Percentiles rank a stretch among this genome's conserved stretches.
phyloP scores from a whole-genome alignment of 768 basidiomycete genomes.

The Strobilomyces confusus region DNA sequence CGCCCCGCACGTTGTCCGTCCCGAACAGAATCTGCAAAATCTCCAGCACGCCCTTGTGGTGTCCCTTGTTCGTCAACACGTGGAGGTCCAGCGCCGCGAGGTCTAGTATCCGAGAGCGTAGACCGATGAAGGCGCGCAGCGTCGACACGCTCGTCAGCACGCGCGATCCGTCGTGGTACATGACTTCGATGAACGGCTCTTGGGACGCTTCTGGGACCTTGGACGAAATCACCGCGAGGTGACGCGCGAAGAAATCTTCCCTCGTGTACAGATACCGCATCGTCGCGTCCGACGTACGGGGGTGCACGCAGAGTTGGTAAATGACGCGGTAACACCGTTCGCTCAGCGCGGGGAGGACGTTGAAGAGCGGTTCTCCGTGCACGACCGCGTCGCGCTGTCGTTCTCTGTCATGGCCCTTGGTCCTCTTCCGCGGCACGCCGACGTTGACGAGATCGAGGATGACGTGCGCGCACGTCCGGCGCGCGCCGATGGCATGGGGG shows the following conservation, averaged over 20 bases:
- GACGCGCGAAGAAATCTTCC: constrained; percentile 86
- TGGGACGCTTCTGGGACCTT: constrained; percentile 48
- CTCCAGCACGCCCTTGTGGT: constrained; percentile 66
- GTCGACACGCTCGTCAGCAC: constrained; percentile 64
- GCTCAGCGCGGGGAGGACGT: constrained; percentile 68
- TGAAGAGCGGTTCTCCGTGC: constrained; percentile 51
- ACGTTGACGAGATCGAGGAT: constrained; percentile 72
- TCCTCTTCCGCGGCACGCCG: constrained; percentile 60
- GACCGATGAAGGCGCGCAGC: constrained; percentile 71
- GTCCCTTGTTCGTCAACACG: constrained; percentile 73
- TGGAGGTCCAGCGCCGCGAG: constrained; percentile 86
- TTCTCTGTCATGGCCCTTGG: constrained; percentile 38
- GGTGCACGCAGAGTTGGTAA: constrained; percentile 84
- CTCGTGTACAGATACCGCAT: constrained; percentile 84
- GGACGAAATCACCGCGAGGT: constrained; percentile 74
- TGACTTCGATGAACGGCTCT: constrained; percentile 51
- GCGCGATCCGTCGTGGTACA: constrained; percentile 69
- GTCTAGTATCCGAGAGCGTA: constrained; percentile 83
- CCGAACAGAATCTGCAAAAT: constrained; percentile 82
- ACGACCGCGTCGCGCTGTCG: constrained; percentile 25
- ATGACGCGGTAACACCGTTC: constrained; percentile 83
- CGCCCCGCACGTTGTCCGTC: constrained; percentile 48
- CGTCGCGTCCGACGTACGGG: constrained; percentile 73
- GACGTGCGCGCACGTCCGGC: constrained; percentile 72
- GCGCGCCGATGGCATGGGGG: constrained; percentile 69